A percentile compares a stretch with the other conserved stretches of the same genome.
These are phyloP conservation scores for Protomyces macrosporus DNA, from an alignment of 1,139 yeast genomes.

Conservation along the genomic window DNA sequence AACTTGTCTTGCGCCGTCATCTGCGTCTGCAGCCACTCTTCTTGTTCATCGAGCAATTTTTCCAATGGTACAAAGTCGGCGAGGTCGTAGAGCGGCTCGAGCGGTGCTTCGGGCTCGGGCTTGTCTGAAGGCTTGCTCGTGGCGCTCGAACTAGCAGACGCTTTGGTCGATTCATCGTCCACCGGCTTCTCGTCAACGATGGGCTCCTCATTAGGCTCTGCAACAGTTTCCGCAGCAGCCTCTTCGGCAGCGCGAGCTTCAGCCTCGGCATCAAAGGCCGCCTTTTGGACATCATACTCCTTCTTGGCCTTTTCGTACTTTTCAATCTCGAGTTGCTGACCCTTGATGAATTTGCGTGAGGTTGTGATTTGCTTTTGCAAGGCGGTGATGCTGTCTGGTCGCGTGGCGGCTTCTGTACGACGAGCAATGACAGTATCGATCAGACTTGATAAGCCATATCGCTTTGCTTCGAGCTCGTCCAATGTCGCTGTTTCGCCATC, in stretches of 20 bases:
- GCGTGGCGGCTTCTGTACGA: constrained; percentile 28
- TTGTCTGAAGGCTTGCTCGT: not conserved
- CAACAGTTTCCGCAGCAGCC: not conserved
- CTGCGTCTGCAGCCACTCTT: constrained; percentile 27
- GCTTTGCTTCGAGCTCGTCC: constrained; percentile 42
- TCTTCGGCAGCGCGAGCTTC: not conserved
- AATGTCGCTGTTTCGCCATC: constrained; percentile 56
- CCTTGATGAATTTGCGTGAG: constrained; percentile 34
- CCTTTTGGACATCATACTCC: constrained; percentile 9
- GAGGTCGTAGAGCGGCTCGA: constrained; percentile 26
- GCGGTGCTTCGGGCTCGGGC: constrained; percentile 6
- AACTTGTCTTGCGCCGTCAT: constrained; percentile 22
- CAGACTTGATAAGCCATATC: constrained; percentile 37
- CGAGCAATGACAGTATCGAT: constrained; percentile 32
- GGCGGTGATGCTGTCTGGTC: constrained; percentile 19
- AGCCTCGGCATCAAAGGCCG: not conserved
- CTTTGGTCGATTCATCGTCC: not conserved
- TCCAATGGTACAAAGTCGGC: constrained; percentile 19
- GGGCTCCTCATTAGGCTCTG: not conserved
- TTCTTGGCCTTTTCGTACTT: constrained; percentile 11
- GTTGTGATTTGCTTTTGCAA: constrained; percentile 21
- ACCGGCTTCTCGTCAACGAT: not conserved
- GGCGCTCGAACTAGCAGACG: not conserved
- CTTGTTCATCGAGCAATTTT: constrained; percentile 11
- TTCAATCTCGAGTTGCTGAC: constrained; percentile 21